These are phyloP conservation scores for Solanum okadae DNA, from an alignment of 257 asterid species.

Conservation along the genomic window DNA sequence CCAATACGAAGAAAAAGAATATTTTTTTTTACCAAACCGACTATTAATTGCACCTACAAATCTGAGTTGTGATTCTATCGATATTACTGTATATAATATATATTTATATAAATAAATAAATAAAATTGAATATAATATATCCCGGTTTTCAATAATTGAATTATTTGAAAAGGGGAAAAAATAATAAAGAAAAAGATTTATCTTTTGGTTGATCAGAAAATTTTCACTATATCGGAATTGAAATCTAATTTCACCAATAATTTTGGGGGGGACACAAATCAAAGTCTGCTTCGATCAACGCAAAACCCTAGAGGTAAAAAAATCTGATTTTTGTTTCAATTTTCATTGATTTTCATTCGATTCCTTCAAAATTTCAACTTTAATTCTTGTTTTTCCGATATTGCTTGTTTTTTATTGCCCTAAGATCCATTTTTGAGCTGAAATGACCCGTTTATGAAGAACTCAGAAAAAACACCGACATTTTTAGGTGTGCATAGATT, in stretches of 20 bases:
- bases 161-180: background rate
- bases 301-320: background rate
- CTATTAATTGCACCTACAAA: background rate
- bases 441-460: background rate
- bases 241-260: background rate
- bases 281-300: background rate
- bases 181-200: background rate
- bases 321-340: background rate
- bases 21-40: too few species aligned
- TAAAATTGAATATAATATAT: background rate
- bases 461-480: background rate
- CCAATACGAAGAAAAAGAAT: background rate
- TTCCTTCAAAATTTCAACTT: background rate
- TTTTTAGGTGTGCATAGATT: background rate
- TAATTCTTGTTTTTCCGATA: background rate
- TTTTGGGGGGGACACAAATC: background rate
- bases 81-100: background rate
- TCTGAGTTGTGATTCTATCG: background rate
- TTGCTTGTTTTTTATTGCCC: background rate
- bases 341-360: background rate
- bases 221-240: background rate
- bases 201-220: background rate
- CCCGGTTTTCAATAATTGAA: background rate
- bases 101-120: too few species aligned
- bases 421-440: background rate